phyloP scores from a whole-genome alignment of 129 eudicot genomes.

The Ambrosia artemisiifolia region DNA sequence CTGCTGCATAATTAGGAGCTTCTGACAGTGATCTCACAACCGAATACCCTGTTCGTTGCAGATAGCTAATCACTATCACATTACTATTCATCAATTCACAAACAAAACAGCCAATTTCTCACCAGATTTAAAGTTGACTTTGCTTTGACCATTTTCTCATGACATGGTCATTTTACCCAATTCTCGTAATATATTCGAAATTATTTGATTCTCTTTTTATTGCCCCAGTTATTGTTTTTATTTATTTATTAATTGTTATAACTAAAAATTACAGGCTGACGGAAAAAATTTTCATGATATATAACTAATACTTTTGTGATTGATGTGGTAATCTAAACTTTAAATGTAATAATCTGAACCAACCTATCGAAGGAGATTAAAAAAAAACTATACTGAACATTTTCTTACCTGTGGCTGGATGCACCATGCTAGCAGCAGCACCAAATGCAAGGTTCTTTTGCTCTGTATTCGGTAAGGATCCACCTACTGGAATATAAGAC shows the following conservation, averaged over 20 bases:
- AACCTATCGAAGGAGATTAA: background rate
- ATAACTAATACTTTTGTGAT: background rate
- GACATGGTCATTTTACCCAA: background rate
- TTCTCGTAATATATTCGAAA: background rate
- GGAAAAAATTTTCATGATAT: background rate
- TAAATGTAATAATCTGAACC: background rate
- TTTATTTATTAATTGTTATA: background rate
- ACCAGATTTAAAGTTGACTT: background rate
- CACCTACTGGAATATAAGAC: conserved; percentile 99
- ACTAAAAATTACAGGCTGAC: background rate
- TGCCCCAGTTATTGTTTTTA: background rate
- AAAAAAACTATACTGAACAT: background rate
- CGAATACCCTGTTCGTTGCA: conserved; percentile 69
- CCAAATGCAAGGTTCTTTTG: conserved; percentile 98
- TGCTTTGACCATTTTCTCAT: background rate
- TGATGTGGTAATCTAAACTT: background rate
- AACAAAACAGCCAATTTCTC: background rate
- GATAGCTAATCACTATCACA: background rate
- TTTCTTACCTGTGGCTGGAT: conserved; percentile 94
- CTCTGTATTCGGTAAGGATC: conserved; percentile 92
- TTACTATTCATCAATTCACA: background rate
- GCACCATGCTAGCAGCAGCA: conserved; percentile 99
- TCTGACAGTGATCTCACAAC: conserved; percentile 96
- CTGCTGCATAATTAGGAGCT: conserved; percentile 92
- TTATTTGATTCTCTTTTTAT: background rate